These are phyloP conservation scores for Boletus subparvulus DNA, from an alignment of 768 basidiomycete species.

Conservation along the genomic window DNA sequence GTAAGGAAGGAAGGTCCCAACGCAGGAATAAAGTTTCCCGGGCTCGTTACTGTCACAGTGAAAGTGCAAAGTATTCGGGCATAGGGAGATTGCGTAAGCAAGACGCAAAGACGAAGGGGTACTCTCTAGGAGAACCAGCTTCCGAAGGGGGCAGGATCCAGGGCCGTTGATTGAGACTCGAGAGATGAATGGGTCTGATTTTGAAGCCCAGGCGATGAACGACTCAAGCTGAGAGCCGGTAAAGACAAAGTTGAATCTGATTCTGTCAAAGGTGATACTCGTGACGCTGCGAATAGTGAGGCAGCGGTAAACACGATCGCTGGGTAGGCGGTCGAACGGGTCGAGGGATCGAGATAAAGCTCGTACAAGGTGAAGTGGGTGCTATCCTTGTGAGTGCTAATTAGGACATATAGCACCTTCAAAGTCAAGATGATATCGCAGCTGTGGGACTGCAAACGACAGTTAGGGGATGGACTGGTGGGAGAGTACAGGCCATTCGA, in stretches of 20 bases:
- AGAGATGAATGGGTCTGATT: slow-evolving; percentile 35
- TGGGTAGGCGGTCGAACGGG: slow-evolving; percentile 31
- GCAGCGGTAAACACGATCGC: slow-evolving; percentile 13
- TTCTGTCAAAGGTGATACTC: slow-evolving; percentile 34
- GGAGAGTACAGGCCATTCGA: slow-evolving; percentile 8
- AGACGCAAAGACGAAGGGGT: slow-evolving; percentile 20
- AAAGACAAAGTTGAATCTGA: slow-evolving; percentile 28
- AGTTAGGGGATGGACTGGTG: slow-evolving; percentile 1
- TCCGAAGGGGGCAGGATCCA: slow-evolving; percentile 25
- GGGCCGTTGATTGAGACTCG: slow-evolving; percentile 27
- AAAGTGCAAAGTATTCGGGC: slow-evolving; percentile 39
- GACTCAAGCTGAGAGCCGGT: slow-evolving; percentile 31
- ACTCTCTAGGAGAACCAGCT: slow-evolving; percentile 38
- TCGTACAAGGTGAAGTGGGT: slow-evolving; percentile 32
- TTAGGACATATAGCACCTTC: slow-evolving; percentile 40
- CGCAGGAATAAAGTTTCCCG: slow-evolving; percentile 30
- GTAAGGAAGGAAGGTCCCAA: slow-evolving; percentile 31
- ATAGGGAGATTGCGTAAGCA: slow-evolving; percentile 24
- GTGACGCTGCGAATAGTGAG: too few relatives aligned
- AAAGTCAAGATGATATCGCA: slow-evolving; percentile 29
- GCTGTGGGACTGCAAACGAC: slow-evolving; percentile 16
- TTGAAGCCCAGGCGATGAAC: slow-evolving; percentile 40
- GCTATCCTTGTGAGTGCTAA: neutral
- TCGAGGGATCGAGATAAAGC: slow-evolving; percentile 31
- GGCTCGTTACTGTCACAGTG: slow-evolving; percentile 38